Evolutionary conservation across 1,139 yeast genomes (phyloP).

Genomic region (Barnettozyma hawaiiensis): DNA sequence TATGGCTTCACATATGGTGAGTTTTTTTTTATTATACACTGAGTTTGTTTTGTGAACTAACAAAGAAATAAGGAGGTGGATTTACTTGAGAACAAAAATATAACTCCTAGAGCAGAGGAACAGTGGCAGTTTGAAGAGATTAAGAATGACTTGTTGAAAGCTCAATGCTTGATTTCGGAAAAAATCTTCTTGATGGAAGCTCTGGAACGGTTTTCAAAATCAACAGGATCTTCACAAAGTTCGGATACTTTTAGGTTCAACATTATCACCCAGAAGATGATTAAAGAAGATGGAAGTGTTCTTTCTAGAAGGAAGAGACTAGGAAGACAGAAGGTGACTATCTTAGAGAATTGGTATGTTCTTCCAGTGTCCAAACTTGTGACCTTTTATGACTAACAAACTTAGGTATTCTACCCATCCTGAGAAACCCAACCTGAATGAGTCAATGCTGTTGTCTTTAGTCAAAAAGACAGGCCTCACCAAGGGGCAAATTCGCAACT

Average conservation of each 20-base stretch:
- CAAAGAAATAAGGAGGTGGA: not conserved
- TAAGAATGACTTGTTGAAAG: not conserved
- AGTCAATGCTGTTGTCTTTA: not conserved
- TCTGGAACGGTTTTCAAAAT: not conserved
- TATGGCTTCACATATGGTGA: not conserved
- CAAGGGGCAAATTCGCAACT: not conserved
- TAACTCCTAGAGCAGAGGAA: no score
- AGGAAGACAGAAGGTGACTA: not conserved
- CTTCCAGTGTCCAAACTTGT: not conserved
- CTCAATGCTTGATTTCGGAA: not conserved
- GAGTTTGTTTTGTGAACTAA: no score
- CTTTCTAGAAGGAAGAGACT: not conserved
- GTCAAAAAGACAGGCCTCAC: not conserved
- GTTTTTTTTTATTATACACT: not conserved
- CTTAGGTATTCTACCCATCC: not conserved
- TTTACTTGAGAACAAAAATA: not conserved
- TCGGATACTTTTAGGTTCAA: not conserved
- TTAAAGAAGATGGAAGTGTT: not conserved
- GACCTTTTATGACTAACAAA: no score
- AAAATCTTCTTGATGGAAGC: not conserved
- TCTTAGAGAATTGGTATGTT: not conserved
- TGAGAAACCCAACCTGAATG: not conserved
- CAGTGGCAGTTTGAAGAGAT: not conserved
- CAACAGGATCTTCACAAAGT: not conserved
- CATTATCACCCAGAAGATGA: not conserved